These are phyloP conservation scores for Alternaria viburni DNA, from an alignment of 2,329 filamentous ascomycete genomes.

Conservation along the genomic window DNA sequence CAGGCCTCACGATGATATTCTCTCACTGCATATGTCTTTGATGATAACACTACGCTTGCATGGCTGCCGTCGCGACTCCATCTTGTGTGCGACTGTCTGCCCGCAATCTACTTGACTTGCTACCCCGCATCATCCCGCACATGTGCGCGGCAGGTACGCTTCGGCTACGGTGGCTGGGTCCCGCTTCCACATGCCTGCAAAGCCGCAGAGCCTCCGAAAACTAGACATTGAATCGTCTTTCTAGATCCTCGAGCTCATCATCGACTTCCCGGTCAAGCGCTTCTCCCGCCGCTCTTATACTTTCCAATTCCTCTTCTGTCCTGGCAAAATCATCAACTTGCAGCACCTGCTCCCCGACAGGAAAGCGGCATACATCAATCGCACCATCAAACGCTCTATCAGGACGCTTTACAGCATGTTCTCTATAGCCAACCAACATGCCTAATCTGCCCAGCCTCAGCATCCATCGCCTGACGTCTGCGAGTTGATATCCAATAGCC, in stretches of 20 bases:
- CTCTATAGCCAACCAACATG: constrained; percentile 2
- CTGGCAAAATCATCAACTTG: background rate
- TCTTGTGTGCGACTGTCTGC: background rate
- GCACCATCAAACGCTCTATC: background rate
- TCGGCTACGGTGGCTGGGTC: constrained; percentile 8
- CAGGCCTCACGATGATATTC: background rate
- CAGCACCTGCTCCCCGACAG: background rate
- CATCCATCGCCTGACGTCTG: background rate
- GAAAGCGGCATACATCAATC: background rate
- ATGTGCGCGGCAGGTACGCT: constrained; percentile 1
- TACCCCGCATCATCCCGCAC: constrained; percentile 18
- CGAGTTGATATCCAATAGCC: constrained; percentile 2
- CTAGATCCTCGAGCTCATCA: background rate
- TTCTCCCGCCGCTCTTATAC: background rate
- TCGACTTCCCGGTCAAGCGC: background rate
- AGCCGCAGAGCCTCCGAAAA: background rate
- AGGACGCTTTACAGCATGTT: background rate
- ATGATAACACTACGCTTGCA: background rate
- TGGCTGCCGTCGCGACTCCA: background rate
- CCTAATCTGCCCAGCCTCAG: constrained; percentile 1
- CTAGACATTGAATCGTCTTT: background rate
- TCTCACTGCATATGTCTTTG: background rate
- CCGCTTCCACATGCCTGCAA: background rate
- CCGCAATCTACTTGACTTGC: constrained; percentile 1
- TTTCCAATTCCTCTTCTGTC: background rate